Conservation (phyloP, 805 yeast species). For the Monosporozyma aerobia region DNA sequence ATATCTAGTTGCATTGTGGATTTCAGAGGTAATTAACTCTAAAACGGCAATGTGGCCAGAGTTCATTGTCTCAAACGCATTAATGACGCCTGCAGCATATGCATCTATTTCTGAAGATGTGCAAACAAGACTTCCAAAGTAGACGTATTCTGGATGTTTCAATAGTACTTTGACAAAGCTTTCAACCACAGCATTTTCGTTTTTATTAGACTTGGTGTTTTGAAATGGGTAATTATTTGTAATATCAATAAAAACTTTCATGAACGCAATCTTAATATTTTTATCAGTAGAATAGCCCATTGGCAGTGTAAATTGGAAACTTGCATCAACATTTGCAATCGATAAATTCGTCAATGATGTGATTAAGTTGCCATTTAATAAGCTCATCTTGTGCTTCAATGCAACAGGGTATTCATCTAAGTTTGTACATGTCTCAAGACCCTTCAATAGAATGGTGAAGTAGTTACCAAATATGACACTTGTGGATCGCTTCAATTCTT, state of each 20-base stretch:
- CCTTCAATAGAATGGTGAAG: slow-evolving; percentile 47
- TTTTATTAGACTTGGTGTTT: slow-evolving; percentile 19
- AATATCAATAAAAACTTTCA: slow-evolving; percentile 66
- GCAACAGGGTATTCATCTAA: slow-evolving; percentile 26
- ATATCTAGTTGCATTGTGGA: slow-evolving; percentile 45
- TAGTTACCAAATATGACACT: slow-evolving; percentile 60
- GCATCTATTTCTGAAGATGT: slow-evolving; percentile 60
- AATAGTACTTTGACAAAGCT: slow-evolving; percentile 24
- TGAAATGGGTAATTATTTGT: slow-evolving; percentile 26
- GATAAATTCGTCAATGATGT: slow-evolving; percentile 58
- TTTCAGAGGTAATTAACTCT: slow-evolving; percentile 49
- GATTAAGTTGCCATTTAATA: slow-evolving; percentile 51
- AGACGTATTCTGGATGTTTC: slow-evolving; percentile 34
- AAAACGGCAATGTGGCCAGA: slow-evolving; percentile 38
- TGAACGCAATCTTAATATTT: slow-evolving; percentile 57
- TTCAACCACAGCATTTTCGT: slow-evolving; percentile 13
- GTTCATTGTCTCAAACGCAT: slow-evolving; percentile 38
- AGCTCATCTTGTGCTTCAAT: slow-evolving; percentile 41
- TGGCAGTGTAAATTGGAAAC: slow-evolving; percentile 64
- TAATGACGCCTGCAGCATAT: slow-evolving; percentile 52
- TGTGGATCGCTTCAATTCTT: slow-evolving; percentile 42
- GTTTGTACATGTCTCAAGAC: slow-evolving; percentile 30
- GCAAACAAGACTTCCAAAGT: slow-evolving; percentile 50
- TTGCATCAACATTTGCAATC: slow-evolving; percentile 63
- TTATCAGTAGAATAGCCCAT: slow-evolving; percentile 62